These are phyloP conservation scores for Cymodocea nodosa DNA, from an alignment of 116 monocot species.

Conservation along the genomic window DNA sequence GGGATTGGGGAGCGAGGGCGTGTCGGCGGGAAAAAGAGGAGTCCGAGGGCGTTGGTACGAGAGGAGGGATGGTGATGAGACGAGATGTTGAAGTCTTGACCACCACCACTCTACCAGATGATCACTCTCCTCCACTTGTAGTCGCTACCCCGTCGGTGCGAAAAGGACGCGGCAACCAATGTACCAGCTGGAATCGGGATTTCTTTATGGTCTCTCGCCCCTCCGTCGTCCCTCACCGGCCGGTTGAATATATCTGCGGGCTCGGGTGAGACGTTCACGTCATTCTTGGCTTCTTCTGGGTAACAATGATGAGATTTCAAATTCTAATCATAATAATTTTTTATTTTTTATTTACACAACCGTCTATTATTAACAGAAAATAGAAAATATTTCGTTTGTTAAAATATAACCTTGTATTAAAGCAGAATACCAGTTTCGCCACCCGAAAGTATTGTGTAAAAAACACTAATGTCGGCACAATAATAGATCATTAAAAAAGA, in stretches of 20 bases:
- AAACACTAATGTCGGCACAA: too few relatives aligned
- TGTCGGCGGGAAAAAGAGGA: neutral
- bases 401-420: too few relatives aligned
- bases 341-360: too few relatives aligned
- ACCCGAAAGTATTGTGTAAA: too few relatives aligned
- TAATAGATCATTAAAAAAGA: too few relatives aligned
- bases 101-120: neutral
- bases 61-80: neutral
- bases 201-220: neutral
- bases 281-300: neutral
- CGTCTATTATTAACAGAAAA: too few relatives aligned
- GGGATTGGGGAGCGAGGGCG: neutral
- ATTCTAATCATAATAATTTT: too few relatives aligned
- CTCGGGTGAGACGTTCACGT: too few relatives aligned
- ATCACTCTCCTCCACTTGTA: neutral
- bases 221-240: neutral
- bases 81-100: neutral
- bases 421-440: too few relatives aligned
- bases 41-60: neutral
- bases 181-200: neutral
- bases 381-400: too few relatives aligned
- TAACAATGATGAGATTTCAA: too few relatives aligned
- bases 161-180: neutral
- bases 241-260: too few relatives aligned
- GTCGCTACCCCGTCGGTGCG: constrained; percentile 2